Percentiles rank a stretch among this genome's conserved stretches.
These are phyloP conservation scores for Gossypium rotundifolium DNA, from an alignment of 345 rosid species.

Conservation along the genomic window DNA sequence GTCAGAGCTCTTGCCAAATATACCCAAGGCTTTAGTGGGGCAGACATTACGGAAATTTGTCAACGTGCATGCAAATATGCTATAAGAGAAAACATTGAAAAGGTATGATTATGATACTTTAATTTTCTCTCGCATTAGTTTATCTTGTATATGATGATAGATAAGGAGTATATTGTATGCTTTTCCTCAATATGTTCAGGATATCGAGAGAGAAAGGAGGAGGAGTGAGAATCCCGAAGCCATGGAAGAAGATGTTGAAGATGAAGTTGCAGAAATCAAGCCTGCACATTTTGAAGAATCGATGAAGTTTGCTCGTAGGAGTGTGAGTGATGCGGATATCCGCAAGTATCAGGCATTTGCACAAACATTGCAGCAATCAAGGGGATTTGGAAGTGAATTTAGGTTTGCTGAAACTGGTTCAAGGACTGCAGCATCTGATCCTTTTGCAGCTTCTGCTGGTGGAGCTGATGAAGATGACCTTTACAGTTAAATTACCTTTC, in stretches of 20 bases:
- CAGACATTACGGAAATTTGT: constrained; percentile 94
- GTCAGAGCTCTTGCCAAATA: constrained; percentile 82
- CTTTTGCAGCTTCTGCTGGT: constrained; percentile 66
- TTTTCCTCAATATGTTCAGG: constrained; percentile 32
- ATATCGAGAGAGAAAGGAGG: constrained; percentile 85
- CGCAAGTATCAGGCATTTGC: constrained; percentile 95
- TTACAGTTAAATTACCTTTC: constrained; percentile 45
- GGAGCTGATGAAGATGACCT: constrained; percentile 82
- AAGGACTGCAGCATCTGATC: constrained; percentile 44
- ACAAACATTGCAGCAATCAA: constrained; percentile 88
- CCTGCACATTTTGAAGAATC: not conserved
- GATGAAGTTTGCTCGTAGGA: not conserved
- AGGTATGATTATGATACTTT: constrained; percentile 30
- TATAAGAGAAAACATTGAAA: constrained; percentile 89
- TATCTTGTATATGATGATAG: not conserved
- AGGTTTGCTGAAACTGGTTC: constrained; percentile 53
- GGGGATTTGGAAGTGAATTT: constrained; percentile 83
- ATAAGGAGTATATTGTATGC: not conserved
- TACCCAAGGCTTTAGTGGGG: constrained; percentile 93
- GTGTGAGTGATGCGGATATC: constrained; percentile 35
- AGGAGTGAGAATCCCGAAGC: constrained; percentile 82
- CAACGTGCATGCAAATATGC: constrained; percentile 95
- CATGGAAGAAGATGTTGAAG: constrained; percentile 84
- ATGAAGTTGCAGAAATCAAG: constrained; percentile 47
- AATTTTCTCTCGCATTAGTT: not conserved